phyloP scores from a whole-genome alignment of 495 filamentous ascomycete species.

The Haplographium delicatum region DNA sequence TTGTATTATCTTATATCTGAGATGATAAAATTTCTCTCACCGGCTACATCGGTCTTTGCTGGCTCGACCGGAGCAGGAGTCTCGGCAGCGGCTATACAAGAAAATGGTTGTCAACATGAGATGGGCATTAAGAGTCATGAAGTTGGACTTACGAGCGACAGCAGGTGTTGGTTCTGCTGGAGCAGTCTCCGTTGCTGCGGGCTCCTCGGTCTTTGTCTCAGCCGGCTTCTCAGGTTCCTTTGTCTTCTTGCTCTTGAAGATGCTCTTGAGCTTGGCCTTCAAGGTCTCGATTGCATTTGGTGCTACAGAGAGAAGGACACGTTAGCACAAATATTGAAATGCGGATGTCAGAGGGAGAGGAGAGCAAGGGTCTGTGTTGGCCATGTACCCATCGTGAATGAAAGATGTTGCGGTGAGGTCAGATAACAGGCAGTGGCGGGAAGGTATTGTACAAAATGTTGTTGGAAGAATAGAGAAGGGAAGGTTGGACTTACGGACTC shows the following conservation, averaged over 20 bases:
- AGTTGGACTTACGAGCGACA: conserved; percentile 7
- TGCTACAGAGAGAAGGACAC: conserved; percentile 21
- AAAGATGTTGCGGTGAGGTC: background rate
- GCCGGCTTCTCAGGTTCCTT: conserved; percentile 25
- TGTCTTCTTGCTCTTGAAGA: conserved; percentile 37
- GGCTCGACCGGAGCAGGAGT: conserved; percentile 34
- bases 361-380: background rate
- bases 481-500: conserved; percentile 21
- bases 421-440: background rate
- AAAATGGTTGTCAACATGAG: background rate
- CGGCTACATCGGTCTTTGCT: conserved; percentile 28
- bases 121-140: background rate
- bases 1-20: too few species aligned
- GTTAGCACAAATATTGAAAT: conserved; percentile 1
- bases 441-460: background rate
- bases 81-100: conserved; percentile 1
- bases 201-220: conserved; percentile 8
- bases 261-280: conserved; percentile 50
- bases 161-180: conserved; percentile 13
- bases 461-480: background rate
- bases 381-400: conserved; percentile 7
- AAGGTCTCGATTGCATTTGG: conserved; percentile 29
- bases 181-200: conserved; percentile 15
- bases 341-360: background rate
- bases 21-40: conserved; percentile 15